These are phyloP conservation scores for Nothophytophthora sp. DNA, from an alignment of 352 stramenopile genomes.

Conservation along the genomic window DNA sequence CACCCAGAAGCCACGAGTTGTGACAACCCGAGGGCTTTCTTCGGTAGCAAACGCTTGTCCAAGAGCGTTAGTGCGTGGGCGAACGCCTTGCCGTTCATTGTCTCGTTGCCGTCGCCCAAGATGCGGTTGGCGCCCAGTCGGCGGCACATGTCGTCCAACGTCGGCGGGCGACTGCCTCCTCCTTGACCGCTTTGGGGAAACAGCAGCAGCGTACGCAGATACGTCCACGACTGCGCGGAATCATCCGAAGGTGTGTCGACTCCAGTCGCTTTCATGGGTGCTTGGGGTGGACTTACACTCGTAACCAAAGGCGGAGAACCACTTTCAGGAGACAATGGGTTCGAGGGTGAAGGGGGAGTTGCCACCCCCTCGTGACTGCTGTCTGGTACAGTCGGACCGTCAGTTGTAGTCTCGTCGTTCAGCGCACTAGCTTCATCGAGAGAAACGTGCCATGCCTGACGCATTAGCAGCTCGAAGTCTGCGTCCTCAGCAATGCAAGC, in stretches of 20 bases:
- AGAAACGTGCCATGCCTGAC: slow-evolving; percentile 67
- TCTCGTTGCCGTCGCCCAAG: slow-evolving; percentile 59
- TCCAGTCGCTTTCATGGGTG: background rate
- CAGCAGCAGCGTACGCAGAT: slow-evolving; percentile 22
- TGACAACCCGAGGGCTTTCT: slow-evolving; percentile 35
- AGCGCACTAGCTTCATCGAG: too few species aligned
- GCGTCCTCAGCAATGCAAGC: slow-evolving; percentile 70
- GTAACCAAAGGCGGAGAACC: background rate
- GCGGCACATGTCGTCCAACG: slow-evolving; percentile 48
- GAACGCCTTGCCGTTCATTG: slow-evolving; percentile 60
- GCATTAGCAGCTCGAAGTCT: slow-evolving; percentile 88
- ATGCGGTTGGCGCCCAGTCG: slow-evolving; percentile 57
- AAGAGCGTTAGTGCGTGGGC: slow-evolving; percentile 32
- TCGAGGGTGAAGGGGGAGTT: background rate
- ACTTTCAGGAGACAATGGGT: background rate
- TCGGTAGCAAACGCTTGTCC: slow-evolving; percentile 41
- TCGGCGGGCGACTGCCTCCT: slow-evolving; percentile 16
- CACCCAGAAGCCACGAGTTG: slow-evolving; percentile 20
- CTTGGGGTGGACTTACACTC: background rate
- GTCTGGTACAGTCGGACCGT: too few species aligned
- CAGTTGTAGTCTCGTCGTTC: too few species aligned
- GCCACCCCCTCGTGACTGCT: background rate
- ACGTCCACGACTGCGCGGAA: slow-evolving; percentile 11
- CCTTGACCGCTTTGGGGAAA: slow-evolving; percentile 8
- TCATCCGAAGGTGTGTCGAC: slow-evolving; percentile 4